Evolutionary conservation across 352 stramenopile species (phyloP).

Genomic region (Phytophthora tubulina): DNA sequence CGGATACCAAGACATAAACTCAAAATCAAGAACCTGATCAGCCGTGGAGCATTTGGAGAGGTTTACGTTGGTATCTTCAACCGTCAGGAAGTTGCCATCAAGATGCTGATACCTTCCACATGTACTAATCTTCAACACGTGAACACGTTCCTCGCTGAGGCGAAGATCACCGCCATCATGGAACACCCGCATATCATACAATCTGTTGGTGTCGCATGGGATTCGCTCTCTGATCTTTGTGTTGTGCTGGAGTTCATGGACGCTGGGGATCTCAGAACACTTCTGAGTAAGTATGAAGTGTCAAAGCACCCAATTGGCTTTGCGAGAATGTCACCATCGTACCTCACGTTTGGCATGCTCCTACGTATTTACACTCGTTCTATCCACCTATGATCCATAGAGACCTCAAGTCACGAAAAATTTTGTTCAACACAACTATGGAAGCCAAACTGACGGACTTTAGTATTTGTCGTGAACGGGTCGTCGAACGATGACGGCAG

Average conservation of each 20-base stretch:
- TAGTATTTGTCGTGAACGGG: constrained; percentile 25
- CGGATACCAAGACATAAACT: constrained; percentile 45
- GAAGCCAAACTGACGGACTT: constrained; percentile 48
- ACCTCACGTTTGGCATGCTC: constrained; percentile 1
- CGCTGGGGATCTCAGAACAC: constrained; percentile 44
- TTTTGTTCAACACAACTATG: constrained; percentile 9
- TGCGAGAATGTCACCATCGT: not conserved
- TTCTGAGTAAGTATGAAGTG: constrained; percentile 32
- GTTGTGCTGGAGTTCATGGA: constrained; percentile 59
- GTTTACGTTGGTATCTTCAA: constrained; percentile 44
- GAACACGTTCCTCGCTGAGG: constrained; percentile 48
- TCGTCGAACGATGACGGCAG: constrained; percentile 26
- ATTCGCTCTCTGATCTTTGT: constrained; percentile 38
- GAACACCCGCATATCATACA: constrained; percentile 56
- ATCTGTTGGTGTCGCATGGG: constrained; percentile 62
- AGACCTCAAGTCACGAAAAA: constrained; percentile 34
- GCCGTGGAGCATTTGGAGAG: constrained; percentile 47
- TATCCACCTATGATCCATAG: constrained; percentile 25
- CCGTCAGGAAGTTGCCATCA: constrained; percentile 47
- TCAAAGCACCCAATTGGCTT: constrained; percentile 24
- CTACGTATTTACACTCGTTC: constrained; percentile 25
- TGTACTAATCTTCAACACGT: constrained; percentile 33
- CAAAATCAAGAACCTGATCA: constrained; percentile 33
- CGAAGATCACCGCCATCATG: constrained; percentile 46
- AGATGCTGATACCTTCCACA: constrained; percentile 26